Conservation (phyloP, 441 rosid genomes). For the Raphanus hybrid region DNA sequence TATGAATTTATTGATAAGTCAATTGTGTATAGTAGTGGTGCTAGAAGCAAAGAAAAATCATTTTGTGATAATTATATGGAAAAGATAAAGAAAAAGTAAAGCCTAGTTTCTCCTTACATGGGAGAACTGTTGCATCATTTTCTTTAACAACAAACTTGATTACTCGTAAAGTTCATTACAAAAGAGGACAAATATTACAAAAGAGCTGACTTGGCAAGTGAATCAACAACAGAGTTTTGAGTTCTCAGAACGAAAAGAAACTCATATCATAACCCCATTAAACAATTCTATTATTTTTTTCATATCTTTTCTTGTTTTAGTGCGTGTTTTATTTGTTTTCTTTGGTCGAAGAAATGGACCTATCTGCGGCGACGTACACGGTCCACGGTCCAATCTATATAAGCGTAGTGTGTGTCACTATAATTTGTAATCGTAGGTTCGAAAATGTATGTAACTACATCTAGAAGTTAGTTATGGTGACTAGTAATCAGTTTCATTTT, state of each 20-base stretch:
- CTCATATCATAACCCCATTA: background rate
- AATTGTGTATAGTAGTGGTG: slow-evolving; percentile 33
- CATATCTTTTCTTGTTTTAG: background rate
- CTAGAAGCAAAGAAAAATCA: slow-evolving; percentile 27
- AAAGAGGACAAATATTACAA: background rate
- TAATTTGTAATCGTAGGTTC: background rate
- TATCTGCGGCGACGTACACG: background rate
- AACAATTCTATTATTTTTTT: background rate
- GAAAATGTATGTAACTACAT: background rate
- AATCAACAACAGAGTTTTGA: no score
- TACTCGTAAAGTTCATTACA: no score
- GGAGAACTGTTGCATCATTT: no score
- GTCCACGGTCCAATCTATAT: no score
- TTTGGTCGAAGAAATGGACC: slow-evolving; percentile 25
- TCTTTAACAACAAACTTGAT: no score
- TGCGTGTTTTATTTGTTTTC: slow-evolving; percentile 29
- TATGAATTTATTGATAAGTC: slow-evolving; percentile 30
- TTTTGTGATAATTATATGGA: background rate
- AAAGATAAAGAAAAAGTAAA: slow-evolving; percentile 29
- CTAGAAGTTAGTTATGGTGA: background rate
- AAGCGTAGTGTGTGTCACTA: background rate
- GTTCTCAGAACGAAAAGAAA: no score
- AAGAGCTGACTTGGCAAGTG: no score
- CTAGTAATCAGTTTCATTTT: background rate
- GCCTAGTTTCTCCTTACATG: slow-evolving; percentile 6